These are phyloP conservation scores for Aspergillus brunneoviolaceus DNA, from an alignment of 2,329 filamentous ascomycete genomes.

Conservation along the genomic window DNA sequence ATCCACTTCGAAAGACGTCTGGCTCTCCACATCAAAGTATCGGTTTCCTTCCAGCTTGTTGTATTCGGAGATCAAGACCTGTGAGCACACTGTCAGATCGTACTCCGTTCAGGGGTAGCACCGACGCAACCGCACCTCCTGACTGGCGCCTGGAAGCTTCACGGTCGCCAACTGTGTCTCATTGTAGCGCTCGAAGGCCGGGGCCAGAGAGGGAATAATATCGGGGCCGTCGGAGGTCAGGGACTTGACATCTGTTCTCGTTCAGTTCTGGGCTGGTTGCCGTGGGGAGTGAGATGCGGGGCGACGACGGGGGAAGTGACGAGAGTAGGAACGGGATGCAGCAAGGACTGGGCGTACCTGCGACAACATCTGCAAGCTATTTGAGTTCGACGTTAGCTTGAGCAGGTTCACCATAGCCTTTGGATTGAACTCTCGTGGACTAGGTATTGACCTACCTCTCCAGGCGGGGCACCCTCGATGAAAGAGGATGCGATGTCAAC, in stretches of 20 bases:
- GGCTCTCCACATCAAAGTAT: constrained; percentile 88
- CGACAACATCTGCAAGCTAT: constrained; percentile 83
- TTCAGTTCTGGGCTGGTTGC: constrained; percentile 13
- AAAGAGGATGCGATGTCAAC: constrained; percentile 74
- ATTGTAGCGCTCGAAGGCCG: constrained; percentile 92
- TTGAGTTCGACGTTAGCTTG: constrained; percentile 18
- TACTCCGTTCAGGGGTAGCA: not conserved
- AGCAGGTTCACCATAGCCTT: not conserved
- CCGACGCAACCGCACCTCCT: constrained; percentile 58
- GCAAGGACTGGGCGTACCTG: constrained; percentile 56
- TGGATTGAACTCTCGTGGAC: constrained; percentile 6
- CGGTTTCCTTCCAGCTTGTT: constrained; percentile 76
- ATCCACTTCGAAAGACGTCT: constrained; percentile 85
- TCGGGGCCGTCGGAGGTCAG: constrained; percentile 70
- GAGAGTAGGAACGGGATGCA: constrained; percentile 15
- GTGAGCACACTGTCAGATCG: constrained; percentile 9
- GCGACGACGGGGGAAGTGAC: not conserved
- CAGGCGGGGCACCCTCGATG: constrained; percentile 89
- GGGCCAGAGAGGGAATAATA: constrained; percentile 69
- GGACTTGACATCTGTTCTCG: constrained; percentile 75
- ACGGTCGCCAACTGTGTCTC: constrained; percentile 88
- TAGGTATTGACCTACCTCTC: constrained; percentile 67
- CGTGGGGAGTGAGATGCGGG: constrained; percentile 7
- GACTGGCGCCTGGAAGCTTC: constrained; percentile 83
- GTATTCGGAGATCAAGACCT: constrained; percentile 79